These are phyloP conservation scores for Pseudonitzschia multiseries DNA, from an alignment of 108 stramenopile genomes.

Conservation along the genomic window DNA sequence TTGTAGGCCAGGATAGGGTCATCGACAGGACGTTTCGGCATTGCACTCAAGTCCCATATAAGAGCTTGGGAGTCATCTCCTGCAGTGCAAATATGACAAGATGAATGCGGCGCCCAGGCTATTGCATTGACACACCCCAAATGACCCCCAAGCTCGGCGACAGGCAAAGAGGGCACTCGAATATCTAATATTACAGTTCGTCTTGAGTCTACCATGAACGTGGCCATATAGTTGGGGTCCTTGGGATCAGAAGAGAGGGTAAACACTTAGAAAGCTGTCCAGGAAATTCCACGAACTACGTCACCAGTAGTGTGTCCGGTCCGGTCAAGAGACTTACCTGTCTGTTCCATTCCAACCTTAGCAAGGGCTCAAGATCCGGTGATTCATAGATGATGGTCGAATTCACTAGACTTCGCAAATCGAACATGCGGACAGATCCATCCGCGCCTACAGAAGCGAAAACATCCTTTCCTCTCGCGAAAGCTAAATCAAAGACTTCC, in stretches of 20 bases:
- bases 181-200: conserved; percentile 91
- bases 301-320: no score
- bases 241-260: neutral
- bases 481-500: conserved; percentile 98
- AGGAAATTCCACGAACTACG: no score
- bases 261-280: no score
- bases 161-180: conserved; percentile 82
- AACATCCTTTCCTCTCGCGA: conserved; percentile 89
- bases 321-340: conserved; percentile 32
- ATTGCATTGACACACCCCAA: conserved; percentile 89
- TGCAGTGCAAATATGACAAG: conserved; percentile 96
- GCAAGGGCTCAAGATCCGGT: conserved; percentile 84
- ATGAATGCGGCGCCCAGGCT: conserved; percentile 98
- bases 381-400: conserved; percentile 98
- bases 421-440: conserved; percentile 96
- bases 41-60: conserved; percentile 94
- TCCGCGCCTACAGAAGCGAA: conserved; percentile 98
- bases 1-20: conserved; percentile 98
- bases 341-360: conserved; percentile 98
- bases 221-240: conserved; percentile 97
- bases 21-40: conserved; percentile 81
- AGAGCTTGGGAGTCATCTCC: conserved; percentile 96
- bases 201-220: conserved; percentile 85
- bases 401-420: conserved; percentile 94
- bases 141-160: conserved; percentile 87